These are phyloP conservation scores for Fallopia convolvulus DNA, from an alignment of 148 eudicot genomes.

Conservation along the genomic window DNA sequence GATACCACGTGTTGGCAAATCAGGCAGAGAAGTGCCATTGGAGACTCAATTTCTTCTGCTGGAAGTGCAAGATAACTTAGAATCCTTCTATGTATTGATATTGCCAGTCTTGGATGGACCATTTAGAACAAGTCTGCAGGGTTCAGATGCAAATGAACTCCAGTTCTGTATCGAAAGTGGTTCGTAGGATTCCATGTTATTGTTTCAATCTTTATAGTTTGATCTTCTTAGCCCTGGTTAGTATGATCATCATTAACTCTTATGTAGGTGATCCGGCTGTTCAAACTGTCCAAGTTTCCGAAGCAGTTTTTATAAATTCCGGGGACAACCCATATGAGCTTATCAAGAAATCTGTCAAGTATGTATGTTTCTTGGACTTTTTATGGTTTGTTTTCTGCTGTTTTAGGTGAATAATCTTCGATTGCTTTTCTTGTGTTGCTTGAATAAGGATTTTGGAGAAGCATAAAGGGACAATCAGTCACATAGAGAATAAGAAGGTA, in stretches of 20 bases:
- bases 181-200: slow-evolving; percentile 14
- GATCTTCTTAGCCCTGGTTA: not conserved
- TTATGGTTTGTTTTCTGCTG: not conserved
- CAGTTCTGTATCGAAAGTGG: slow-evolving; percentile 61
- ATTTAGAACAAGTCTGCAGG: slow-evolving; percentile 43
- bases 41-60: slow-evolving; percentile 43
- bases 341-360: slow-evolving; percentile 44
- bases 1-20: slow-evolving; percentile 42
- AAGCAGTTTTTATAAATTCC: slow-evolving; percentile 45
- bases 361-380: slow-evolving; percentile 1
- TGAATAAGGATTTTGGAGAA: slow-evolving; percentile 44
- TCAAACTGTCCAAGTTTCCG: slow-evolving; percentile 32
- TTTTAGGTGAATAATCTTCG: not conserved
- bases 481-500: slow-evolving; percentile 59
- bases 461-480: slow-evolving; percentile 52
- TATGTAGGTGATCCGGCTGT: slow-evolving; percentile 40
- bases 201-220: not conserved
- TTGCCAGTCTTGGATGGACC: slow-evolving; percentile 50
- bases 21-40: slow-evolving; percentile 31
- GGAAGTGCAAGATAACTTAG: slow-evolving; percentile 25
- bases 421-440: not conserved
- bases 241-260: not conserved
- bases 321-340: slow-evolving; percentile 54
- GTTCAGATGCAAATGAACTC: slow-evolving; percentile 38
- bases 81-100: slow-evolving; percentile 26